Conservation (phyloP, 306 rosid species). For the Rosa multiflora region DNA sequence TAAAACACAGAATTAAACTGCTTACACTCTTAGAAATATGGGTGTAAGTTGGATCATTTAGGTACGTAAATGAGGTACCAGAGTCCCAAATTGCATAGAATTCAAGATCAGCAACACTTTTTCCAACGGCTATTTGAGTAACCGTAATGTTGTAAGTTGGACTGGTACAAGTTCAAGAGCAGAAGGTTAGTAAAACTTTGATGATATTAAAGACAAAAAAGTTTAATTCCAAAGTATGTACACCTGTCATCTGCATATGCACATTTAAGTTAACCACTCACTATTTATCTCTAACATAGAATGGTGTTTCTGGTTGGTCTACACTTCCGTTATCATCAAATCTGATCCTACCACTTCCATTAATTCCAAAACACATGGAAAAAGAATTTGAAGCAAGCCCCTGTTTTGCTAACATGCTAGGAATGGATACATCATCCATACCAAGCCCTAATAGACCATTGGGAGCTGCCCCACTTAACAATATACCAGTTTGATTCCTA, state of each 20-base stretch:
- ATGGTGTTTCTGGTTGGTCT: too few species aligned
- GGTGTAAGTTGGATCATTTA: conserved; percentile 71
- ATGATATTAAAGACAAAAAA: too few species aligned
- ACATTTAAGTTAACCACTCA: too few species aligned
- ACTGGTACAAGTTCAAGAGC: too few species aligned
- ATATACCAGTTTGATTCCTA: conserved; percentile 69
- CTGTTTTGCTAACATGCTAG: conserved; percentile 68
- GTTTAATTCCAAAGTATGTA: too few species aligned
- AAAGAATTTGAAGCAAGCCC: conserved; percentile 69
- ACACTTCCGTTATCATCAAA: conserved; percentile 23
- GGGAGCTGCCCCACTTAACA: conserved; percentile 70
- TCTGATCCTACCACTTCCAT: conserved; percentile 66
- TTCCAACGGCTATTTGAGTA: too few species aligned
- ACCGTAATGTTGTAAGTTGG: too few species aligned
- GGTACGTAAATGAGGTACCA: conserved; percentile 86
- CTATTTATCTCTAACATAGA: too few species aligned
- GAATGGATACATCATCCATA: conserved; percentile 60
- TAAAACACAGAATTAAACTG: conserved; percentile 11
- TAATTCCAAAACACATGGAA: conserved; percentile 84
- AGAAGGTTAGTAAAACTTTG: too few species aligned
- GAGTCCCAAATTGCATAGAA: conserved; percentile 59
- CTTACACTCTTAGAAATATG: conserved; percentile 61
- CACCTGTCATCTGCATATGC: too few species aligned
- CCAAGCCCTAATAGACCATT: conserved; percentile 92
- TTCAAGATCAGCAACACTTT: too few species aligned